phyloP scores from a whole-genome alignment of 2,329 filamentous ascomycete species.

The Cladosporium sp. region DNA sequence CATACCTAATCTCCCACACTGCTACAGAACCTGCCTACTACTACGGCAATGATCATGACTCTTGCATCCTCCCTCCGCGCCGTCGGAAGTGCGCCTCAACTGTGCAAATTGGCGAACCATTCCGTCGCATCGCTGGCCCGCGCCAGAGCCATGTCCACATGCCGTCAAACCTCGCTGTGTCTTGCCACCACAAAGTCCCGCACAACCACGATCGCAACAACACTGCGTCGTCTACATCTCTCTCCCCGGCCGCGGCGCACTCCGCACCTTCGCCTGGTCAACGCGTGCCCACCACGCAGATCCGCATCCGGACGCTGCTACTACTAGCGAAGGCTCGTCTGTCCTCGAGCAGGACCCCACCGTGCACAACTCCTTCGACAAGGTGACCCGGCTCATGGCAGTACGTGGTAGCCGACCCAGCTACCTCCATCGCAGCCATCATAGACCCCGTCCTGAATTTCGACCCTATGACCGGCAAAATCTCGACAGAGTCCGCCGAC shows the following conservation, averaged over 20 bases:
- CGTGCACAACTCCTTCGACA: neutral
- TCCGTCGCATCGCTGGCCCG: neutral
- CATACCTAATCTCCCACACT: neutral
- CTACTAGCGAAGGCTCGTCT: neutral
- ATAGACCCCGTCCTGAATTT: conserved; percentile 62
- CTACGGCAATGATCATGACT: neutral
- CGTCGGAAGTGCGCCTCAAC: neutral
- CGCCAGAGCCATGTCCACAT: neutral
- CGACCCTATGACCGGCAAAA: conserved; percentile 39
- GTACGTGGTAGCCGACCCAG: conserved; percentile 55
- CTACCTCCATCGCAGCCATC: conserved; percentile 48
- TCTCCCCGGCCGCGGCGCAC: neutral
- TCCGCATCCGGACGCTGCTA: neutral
- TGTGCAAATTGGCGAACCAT: neutral
- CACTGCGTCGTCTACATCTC: neutral
- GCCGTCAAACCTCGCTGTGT: neutral
- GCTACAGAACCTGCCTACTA: neutral
- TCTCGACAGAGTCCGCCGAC: conserved; percentile 54
- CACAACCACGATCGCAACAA: neutral
- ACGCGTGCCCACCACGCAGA: neutral
- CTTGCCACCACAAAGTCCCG: neutral
- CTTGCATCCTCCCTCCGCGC: neutral
- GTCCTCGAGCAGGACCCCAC: neutral
- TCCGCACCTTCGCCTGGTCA: neutral
- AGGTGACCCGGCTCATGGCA: conserved; percentile 49